Evolutionary conservation across 768 basidiomycete species (phyloP).

Genomic region (Cystofilobasidium macerans): DNA sequence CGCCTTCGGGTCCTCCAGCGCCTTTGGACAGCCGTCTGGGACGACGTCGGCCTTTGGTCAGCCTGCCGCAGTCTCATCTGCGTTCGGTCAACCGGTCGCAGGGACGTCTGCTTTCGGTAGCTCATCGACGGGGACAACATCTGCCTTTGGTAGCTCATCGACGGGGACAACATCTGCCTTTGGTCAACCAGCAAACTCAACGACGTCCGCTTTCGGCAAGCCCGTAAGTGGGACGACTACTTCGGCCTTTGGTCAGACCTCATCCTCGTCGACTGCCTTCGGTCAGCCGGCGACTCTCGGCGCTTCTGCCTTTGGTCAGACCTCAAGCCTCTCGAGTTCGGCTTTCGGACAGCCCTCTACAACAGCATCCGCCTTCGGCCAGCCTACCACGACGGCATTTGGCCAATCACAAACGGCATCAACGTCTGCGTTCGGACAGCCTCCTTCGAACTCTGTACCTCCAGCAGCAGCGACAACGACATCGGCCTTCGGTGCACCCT

Average conservation of each 20-base stretch:
- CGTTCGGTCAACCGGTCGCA: constrained; percentile 14
- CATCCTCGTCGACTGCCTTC: constrained; percentile 11
- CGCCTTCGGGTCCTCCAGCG: constrained; percentile 18
- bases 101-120: too few species aligned
- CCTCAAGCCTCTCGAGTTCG: background rate
- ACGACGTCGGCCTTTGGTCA: constrained; percentile 5
- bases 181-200: background rate
- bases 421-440: background rate
- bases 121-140: constrained; percentile 1
- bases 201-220: too few species aligned
- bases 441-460: background rate
- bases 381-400: background rate
- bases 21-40: background rate
- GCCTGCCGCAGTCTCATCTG: constrained; percentile 1
- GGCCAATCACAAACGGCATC: background rate
- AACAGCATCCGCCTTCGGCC: background rate
- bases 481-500: background rate
- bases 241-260: background rate
- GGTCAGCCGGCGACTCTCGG: background rate
- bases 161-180: constrained; percentile 9
- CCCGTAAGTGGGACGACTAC: background rate
- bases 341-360: background rate
- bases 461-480: background rate
- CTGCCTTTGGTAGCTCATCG: background rate
- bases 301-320: background rate